Evolutionary conservation across 306 rosid genomes (phyloP).

Genomic region (Corylus avellana): DNA sequence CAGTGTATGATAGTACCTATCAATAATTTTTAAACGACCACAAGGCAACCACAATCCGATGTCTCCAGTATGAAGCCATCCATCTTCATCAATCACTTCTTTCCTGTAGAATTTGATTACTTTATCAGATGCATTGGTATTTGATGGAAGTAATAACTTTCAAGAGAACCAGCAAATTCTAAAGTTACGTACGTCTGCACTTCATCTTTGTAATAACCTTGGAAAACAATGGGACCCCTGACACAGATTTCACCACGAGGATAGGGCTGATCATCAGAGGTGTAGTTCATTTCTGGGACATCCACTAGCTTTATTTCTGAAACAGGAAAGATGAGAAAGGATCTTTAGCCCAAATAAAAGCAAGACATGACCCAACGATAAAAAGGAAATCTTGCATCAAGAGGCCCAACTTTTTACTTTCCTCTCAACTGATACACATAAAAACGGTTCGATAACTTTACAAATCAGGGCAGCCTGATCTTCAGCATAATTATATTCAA

Average conservation of each 20-base stretch:
- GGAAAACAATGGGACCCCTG: conserved; percentile 90
- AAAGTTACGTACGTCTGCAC: conserved; percentile 67
- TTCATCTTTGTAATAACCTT: conserved; percentile 91
- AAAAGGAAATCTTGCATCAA: conserved; percentile 9
- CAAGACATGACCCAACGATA: conserved; percentile 2
- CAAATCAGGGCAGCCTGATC: not conserved
- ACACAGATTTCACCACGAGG: conserved; percentile 99
- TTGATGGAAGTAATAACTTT: conserved; percentile 16
- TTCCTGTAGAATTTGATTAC: conserved; percentile 61
- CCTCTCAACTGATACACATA: conserved; percentile 1
- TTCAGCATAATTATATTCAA: not conserved
- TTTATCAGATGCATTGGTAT: conserved; percentile 25
- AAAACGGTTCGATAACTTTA: not conserved
- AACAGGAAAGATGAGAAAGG: conserved; percentile 30
- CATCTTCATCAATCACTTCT: conserved; percentile 85
- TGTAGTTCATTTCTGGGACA: conserved; percentile 97
- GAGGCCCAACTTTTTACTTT: conserved; percentile 23
- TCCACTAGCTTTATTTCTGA: conserved; percentile 97
- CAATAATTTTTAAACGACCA: conserved; percentile 94
- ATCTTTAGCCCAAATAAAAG: conserved; percentile 25
- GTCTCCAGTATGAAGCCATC: conserved; percentile 98
- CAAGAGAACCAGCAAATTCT: conserved; percentile 35
- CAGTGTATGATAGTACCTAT: conserved; percentile 60
- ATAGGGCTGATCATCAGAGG: conserved; percentile 79
- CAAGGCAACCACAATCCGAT: conserved; percentile 86